Conservation (phyloP, 352 stramenopile species). For the Globisporangium yorkense region DNA sequence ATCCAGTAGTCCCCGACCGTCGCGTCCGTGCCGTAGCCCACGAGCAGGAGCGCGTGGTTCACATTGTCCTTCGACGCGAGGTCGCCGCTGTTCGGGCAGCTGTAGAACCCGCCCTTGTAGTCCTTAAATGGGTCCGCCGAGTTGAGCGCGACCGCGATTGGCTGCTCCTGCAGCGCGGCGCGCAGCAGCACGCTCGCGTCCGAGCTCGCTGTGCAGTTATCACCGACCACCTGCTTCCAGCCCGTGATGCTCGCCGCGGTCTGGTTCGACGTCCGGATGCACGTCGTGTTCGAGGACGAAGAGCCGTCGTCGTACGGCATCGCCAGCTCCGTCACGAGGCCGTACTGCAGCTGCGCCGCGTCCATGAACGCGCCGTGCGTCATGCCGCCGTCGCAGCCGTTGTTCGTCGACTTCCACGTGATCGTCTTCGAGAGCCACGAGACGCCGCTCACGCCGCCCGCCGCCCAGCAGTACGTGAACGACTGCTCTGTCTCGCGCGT, state of each 20-base stretch:
- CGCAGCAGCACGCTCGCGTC: constrained; percentile 50
- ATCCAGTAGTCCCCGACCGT: constrained; percentile 72
- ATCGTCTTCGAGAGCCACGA: constrained; percentile 57
- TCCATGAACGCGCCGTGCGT: constrained; percentile 78
- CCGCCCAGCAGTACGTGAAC: constrained; percentile 75
- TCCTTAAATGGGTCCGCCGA: constrained; percentile 66
- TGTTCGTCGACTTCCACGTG: constrained; percentile 72
- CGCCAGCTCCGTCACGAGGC: constrained; percentile 60
- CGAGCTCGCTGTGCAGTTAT: constrained; percentile 43
- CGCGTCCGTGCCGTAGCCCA: constrained; percentile 63
- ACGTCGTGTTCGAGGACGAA: constrained; percentile 9
- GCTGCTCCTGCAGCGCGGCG: constrained; percentile 47
- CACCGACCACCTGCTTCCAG: constrained; percentile 58
- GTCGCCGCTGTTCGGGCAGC: constrained; percentile 53
- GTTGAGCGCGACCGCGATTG: constrained; percentile 74
- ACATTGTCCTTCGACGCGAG: constrained; percentile 64
- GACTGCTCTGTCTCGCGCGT: constrained; percentile 56
- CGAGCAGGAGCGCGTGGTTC: constrained; percentile 71
- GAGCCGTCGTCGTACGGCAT: constrained; percentile 52
- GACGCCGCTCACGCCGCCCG: constrained; percentile 25
- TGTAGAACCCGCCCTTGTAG: constrained; percentile 65
- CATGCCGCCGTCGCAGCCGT: constrained; percentile 78
- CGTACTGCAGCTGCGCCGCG: constrained; percentile 46
- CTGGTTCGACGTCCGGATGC: constrained; percentile 28
- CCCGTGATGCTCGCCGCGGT: constrained; percentile 64